A percentile compares a stretch with the other conserved stretches of the same genome.
Evolutionary conservation across 805 yeast species (phyloP).

Genomic region (Hanseniaspora singularis): DNA sequence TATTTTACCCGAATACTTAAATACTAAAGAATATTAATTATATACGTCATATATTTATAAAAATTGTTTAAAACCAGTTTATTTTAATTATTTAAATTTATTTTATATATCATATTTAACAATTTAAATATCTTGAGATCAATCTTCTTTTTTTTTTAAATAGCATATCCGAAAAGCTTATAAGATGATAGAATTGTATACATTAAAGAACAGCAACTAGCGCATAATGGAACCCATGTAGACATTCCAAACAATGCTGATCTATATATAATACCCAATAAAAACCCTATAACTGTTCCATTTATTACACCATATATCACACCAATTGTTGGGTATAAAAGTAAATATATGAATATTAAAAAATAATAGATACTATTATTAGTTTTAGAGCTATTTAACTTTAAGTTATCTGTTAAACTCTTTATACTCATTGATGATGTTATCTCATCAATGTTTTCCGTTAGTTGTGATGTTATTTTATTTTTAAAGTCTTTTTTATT

Average conservation of each 20-base stretch:
- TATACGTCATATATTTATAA: too few relatives aligned
- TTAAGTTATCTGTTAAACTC: background rate
- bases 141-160: constrained; percentile 21
- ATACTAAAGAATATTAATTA: too few relatives aligned
- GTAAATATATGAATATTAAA: constrained; percentile 20
- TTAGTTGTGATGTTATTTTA: constrained; percentile 34
- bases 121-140: too few relatives aligned
- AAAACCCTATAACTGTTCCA: constrained; percentile 68
- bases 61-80: too few relatives aligned
- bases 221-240: constrained; percentile 87
- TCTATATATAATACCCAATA: constrained; percentile 61
- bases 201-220: constrained; percentile 39
- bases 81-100: too few relatives aligned
- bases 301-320: constrained; percentile 52
- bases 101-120: background rate
- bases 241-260: constrained; percentile 80
- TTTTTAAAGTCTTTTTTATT: constrained; percentile 36
- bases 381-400: constrained; percentile 8
- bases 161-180: constrained; percentile 33
- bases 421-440: background rate
- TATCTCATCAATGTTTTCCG: constrained; percentile 25
- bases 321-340: constrained; percentile 42
- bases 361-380: constrained; percentile 10
- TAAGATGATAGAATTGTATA: constrained; percentile 55
- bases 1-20: too few relatives aligned